Conservation (phyloP, 2,329 filamentous ascomycete genomes). For the Aspergillus sp. region DNA sequence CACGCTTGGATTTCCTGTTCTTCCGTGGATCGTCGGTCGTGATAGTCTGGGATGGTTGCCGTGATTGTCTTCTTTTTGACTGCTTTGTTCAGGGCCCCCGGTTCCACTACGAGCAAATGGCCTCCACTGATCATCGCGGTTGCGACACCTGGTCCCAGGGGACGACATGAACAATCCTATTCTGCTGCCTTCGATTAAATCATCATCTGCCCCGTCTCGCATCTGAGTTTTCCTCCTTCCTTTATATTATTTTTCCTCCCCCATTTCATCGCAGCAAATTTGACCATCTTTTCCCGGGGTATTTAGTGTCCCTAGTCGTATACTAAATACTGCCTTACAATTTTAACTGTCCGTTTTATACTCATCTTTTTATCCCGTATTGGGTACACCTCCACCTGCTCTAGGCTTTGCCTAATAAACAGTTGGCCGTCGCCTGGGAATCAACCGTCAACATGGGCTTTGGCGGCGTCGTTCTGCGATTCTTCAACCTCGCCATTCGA, state of each 20-base stretch:
- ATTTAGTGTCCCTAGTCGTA: too few relatives aligned
- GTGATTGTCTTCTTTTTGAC: neutral
- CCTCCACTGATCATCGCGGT: slow-evolving; percentile 16
- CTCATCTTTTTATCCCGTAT: neutral
- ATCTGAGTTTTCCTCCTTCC: neutral
- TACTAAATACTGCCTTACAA: too few relatives aligned
- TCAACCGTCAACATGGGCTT: slow-evolving; percentile 50
- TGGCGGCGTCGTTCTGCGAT: slow-evolving; percentile 61
- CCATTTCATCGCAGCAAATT: too few relatives aligned
- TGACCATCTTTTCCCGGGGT: too few relatives aligned
- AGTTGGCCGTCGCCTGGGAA: neutral
- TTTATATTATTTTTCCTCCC: neutral
- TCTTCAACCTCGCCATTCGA: slow-evolving; percentile 67
- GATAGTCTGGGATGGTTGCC: slow-evolving; percentile 3
- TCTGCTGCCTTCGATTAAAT: slow-evolving; percentile 14
- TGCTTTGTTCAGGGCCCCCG: neutral
- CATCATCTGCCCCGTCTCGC: neutral
- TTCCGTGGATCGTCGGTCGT: slow-evolving; percentile 11
- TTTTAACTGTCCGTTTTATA: too few relatives aligned
- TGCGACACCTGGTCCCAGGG: slow-evolving; percentile 9
- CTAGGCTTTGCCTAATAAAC: neutral
- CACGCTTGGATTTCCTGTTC: neutral
- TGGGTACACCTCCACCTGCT: neutral
- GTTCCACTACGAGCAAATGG: slow-evolving; percentile 1
- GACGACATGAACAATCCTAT: slow-evolving; percentile 10